Evolutionary conservation across 352 stramenopile genomes (phyloP), one percentile per base, ranked within the genome.

Genomic region (Aphanomyces invadans): DNA sequence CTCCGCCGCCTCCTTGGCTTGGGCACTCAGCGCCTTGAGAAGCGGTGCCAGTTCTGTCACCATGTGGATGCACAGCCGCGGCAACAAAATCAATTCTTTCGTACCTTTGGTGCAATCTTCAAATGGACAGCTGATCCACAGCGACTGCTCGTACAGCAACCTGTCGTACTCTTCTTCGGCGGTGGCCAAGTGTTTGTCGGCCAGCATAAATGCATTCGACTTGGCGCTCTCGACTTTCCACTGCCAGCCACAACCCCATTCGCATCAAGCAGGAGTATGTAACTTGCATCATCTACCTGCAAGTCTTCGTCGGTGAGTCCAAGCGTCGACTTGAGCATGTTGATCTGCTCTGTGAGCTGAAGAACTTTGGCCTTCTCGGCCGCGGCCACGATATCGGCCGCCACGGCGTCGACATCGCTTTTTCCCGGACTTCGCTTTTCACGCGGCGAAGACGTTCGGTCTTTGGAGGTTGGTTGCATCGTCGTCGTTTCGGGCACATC

Each of bases 161-260:
- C 83, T 77, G 54, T 89, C 80, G 45, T 89, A 90, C 12, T 75
- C 75, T 65, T 89, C 83, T 48, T 92, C 83, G 25, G 78, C 77
- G 12, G 76, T 73, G 44, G 55, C 62, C 21, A 89, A 61, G 31
- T 86, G 77, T 0, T 69, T 66, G 62, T 89, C 81, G 1, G 81
- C 81, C 23, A 79, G 76, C 1, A 88, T 59, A 68, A 84, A 92
- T 15, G 80, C 80, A 45, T 92, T 91, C 1, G 79, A 79, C 49
- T 88, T 86, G 21, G 80, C 67, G 52, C 78, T 88, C 52, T 92
- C 81, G 28, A 92, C 78, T 63, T 88, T 87, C 83, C 81, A 92
- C 48, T 86, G 55, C 55, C 11, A 28, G 7, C 9, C 46, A 54
- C 15, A n/a, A n/a, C n/a, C n/a, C n/a, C n/a, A n/a, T n/a, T n/a